Base-by-base conservation (phyloP, 2,329 filamentous ascomycete species). In the Bipolaris victoriae region DNA sequence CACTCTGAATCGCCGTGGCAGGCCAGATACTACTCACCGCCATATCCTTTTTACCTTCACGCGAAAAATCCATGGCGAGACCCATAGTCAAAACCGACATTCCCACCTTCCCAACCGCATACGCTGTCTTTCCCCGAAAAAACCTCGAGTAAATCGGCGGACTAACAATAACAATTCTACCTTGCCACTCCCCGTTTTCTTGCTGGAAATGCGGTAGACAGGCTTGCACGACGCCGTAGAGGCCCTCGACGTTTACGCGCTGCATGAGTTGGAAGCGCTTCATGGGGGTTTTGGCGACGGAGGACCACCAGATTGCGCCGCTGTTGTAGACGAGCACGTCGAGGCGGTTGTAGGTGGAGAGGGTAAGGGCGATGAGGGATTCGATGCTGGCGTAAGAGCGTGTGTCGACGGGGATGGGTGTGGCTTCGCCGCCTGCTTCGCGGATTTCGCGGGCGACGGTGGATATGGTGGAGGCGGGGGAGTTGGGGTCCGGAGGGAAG, bases 121-220 rank as follows among this genome's bases (percentile, higher is more conserved):
- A 96, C 13, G 89, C 90, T 1, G 91, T 90, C 82, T 96, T 96
- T 10, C 91, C 92, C 20, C 90, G 79, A 75, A 95, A 93, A 76
- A 96, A 96, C 29, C 92, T 83, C 61, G 86, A 90, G 76, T 96
- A 96, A 55, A 96, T 93, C 1, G 91, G 91, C 22, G 92, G 92
- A 69, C 87, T 90, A 52, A 96, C 89, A 52, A 95, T 89, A 44
- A 96, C 79, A 60, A 96, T 85, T 24, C 91, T 78, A 0, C 87
- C 90, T 24, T 79, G 81, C 77, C 81, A 83, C 0, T 68, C 78
- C 58, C 80, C 81, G 0, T 67, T 78, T 58, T 80, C 80, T 46
- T 80, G 77, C 53, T 77, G 76, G 58, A 94, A 87, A 58, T 88
- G 81, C 2, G 91, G 90, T 18, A 95, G 80, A 2, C 82, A 78